Base-by-base conservation (phyloP, 345 rosid species). In the Laguncularia racemosa region DNA sequence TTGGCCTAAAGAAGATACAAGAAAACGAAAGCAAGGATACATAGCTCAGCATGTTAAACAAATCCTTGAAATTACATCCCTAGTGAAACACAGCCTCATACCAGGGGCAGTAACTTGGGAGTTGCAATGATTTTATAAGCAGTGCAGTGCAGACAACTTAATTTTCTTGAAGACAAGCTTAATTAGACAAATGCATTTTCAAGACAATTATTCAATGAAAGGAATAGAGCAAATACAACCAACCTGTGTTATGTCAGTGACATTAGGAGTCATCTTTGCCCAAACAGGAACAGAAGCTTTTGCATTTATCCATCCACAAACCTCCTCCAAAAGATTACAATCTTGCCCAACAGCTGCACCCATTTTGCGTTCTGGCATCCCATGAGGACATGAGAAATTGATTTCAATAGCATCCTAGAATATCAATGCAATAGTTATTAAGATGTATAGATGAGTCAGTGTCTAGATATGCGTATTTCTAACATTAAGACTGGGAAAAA, bases 181-280 rank as follows among this genome's bases (percentile, higher is more conserved):
- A 23, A 33, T 33, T 16, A 52, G 19, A 53, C 14, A 19, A 38
- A 44, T 48, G 43, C 52, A 16, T 13, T 20, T 11, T 50, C 40
- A 33, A 33, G 40, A 33, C 7, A 4, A 33, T 33, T n/a, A 16
- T 52, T 12, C 15, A 1, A 0, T 54, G n/a, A 26, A 26, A 20
- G 46, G 48, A 28, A 12, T 56, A 57, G 51, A 53, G 33, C n/a
- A 50, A 20, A 56, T 63, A 23, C 16, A 50, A 44, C 58, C 51
- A 18, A 87, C 97, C 96, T 83, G 70, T 56, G 97, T 73, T 55
- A 93, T 93, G 78, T 93, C 99, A 2, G 99, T 93, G 61, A 93
- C 78, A 57, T 93, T 93, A 63, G 99, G 99, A 79, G 99, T 93
- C 99, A 93, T 93, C 83, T 93, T 93, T 16, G 95, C 95, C 99